Conservation (phyloP, 768 basidiomycete genomes). For the Grammothele lineata region DNA sequence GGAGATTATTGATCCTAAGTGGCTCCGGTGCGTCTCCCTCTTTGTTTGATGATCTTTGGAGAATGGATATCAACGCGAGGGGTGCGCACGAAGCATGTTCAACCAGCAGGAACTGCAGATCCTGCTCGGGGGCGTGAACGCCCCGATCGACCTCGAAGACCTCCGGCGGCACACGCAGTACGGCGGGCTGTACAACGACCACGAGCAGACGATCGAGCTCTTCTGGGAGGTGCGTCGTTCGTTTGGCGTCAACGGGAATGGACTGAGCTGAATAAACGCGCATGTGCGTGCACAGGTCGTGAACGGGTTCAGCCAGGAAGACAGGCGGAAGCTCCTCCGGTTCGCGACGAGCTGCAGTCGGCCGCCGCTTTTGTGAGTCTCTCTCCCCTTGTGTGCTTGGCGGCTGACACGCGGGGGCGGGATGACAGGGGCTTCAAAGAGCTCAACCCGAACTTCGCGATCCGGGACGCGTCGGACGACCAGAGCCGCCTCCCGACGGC, state of each 20-base stretch:
- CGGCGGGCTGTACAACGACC: conserved; percentile 71
- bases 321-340: conserved; percentile 71
- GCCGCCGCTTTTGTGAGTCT: conserved; percentile 75
- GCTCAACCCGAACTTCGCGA: conserved; percentile 83
- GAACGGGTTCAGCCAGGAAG: conserved; percentile 72
- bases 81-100: conserved; percentile 91
- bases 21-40: conserved; percentile 58
- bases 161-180: conserved; percentile 73
- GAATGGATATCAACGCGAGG: background rate
- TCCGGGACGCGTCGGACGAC: conserved; percentile 77
- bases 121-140: conserved; percentile 82
- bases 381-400: background rate
- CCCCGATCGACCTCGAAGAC: conserved; percentile 83
- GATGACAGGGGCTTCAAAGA: conserved; percentile 72
- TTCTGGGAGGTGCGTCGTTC: conserved; percentile 76
- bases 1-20: conserved; percentile 88
- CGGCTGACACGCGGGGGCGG: no score
- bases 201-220: conserved; percentile 62
- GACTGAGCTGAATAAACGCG: conserved; percentile 1
- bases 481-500: conserved; percentile 66
- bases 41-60: no score
- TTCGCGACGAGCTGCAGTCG: conserved; percentile 94
- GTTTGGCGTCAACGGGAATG: background rate
- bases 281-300: no score
- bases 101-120: conserved; percentile 95